Evolutionary conservation across 768 basidiomycete genomes (phyloP).

Genomic region (Russula dissimulans): DNA sequence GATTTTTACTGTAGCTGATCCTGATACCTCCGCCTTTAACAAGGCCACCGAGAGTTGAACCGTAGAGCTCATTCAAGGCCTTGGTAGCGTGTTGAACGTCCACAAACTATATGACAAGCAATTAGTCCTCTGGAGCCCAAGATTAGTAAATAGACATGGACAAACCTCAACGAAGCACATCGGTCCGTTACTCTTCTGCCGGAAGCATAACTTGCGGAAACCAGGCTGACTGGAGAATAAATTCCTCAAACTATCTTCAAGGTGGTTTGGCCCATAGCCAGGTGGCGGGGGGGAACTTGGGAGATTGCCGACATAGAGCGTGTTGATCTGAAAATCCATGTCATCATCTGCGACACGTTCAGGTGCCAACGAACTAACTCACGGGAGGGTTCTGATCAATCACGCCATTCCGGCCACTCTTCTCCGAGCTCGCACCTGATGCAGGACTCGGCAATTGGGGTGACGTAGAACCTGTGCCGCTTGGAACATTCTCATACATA

Average conservation of each 20-base stretch:
- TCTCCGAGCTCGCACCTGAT: slow-evolving; percentile 47
- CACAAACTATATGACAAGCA: slow-evolving; percentile 55
- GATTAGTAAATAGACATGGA: background rate
- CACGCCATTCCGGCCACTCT: slow-evolving; percentile 28
- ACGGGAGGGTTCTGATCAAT: slow-evolving; percentile 92
- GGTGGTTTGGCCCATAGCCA: slow-evolving; percentile 65
- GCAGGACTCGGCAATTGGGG: slow-evolving; percentile 73
- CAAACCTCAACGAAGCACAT: slow-evolving; percentile 98
- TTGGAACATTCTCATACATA: background rate
- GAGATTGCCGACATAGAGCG: slow-evolving; percentile 97
- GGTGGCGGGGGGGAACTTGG: slow-evolving; percentile 68
- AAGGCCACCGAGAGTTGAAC: slow-evolving; percentile 80
- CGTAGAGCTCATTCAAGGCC: slow-evolving; percentile 86
- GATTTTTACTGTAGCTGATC: slow-evolving; percentile 96
- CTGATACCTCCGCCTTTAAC: slow-evolving; percentile 96
- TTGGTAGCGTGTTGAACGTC: slow-evolving; percentile 77
- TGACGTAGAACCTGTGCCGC: slow-evolving; percentile 44
- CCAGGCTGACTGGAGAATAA: slow-evolving; percentile 75
- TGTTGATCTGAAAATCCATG: slow-evolving; percentile 61
- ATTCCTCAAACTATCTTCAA: slow-evolving; percentile 80
- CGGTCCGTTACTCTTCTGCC: slow-evolving; percentile 94
- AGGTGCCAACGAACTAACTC: slow-evolving; percentile 21
- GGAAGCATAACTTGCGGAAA: slow-evolving; percentile 86
- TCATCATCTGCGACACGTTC: background rate
- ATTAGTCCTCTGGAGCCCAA: background rate